phyloP scores from a whole-genome alignment of 345 rosid species.

The Odontarrhena argentea region DNA sequence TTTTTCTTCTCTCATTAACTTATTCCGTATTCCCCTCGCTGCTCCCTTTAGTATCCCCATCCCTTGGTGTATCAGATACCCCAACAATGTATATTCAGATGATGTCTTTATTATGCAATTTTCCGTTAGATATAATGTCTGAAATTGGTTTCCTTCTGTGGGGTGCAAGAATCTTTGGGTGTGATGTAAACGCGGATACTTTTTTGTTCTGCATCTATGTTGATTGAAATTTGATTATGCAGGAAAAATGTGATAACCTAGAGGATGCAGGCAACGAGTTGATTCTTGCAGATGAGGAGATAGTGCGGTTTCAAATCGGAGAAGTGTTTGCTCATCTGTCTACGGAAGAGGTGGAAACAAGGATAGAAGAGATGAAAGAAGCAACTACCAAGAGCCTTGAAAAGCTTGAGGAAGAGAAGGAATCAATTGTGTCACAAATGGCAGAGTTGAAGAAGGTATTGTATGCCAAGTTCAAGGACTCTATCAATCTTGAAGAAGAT shows the following conservation, averaged over 20 bases:
- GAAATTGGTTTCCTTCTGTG: not conserved
- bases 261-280: slow-evolving; percentile 93
- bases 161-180: not conserved
- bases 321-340: slow-evolving; percentile 91
- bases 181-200: not conserved
- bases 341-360: slow-evolving; percentile 81
- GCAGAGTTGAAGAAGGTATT: slow-evolving; percentile 77
- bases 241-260: slow-evolving; percentile 87
- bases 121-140: not conserved
- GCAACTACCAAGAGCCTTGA: slow-evolving; percentile 61
- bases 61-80: not conserved
- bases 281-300: slow-evolving; percentile 90
- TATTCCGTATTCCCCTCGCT: not conserved
- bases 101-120: slow-evolving; percentile 1
- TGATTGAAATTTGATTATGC: slow-evolving; percentile 2
- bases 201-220: not conserved
- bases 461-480: slow-evolving; percentile 85
- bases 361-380: slow-evolving; percentile 82
- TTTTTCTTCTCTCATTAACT: too few relatives aligned
- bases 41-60: not conserved
- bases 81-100: not conserved
- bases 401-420: slow-evolving; percentile 78
- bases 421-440: slow-evolving; percentile 61
- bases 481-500: slow-evolving; percentile 96
- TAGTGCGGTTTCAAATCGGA: slow-evolving; percentile 82